A percentile compares a stretch with the other conserved stretches of the same genome.
Evolutionary conservation across 2,329 filamentous ascomycete genomes (phyloP).

Genomic region (Monosporascus sp.): DNA sequence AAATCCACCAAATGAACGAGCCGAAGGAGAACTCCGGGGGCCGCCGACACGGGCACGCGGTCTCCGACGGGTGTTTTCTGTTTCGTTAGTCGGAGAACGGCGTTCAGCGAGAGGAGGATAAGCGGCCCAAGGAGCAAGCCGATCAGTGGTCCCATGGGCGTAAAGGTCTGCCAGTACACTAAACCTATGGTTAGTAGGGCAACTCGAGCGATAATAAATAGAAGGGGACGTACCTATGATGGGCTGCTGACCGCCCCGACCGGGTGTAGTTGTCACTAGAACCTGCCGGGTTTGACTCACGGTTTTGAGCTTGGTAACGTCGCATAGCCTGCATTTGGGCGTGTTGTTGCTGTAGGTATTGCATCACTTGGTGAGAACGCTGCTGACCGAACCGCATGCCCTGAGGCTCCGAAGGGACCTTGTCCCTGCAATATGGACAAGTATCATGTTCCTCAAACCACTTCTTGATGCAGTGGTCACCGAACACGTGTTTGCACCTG

Average conservation of each 20-base stretch:
- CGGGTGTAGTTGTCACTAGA: background rate
- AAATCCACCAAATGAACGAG: constrained; percentile 12
- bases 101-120: constrained; percentile 12
- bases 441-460: constrained; percentile 60
- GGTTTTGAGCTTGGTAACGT: background rate
- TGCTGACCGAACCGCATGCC: constrained; percentile 1
- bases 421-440: constrained; percentile 61
- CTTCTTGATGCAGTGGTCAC: constrained; percentile 59
- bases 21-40: constrained; percentile 19
- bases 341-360: constrained; percentile 22
- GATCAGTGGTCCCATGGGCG: background rate
- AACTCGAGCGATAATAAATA: too few species aligned
- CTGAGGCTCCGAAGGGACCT: constrained; percentile 47
- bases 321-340: constrained; percentile 5
- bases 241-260: background rate
- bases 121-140: background rate
- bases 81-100: constrained; percentile 24
- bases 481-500: constrained; percentile 60
- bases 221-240: background rate
- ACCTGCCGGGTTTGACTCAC: background rate
- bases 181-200: background rate
- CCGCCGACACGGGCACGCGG: constrained; percentile 23
- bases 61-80: constrained; percentile 24
- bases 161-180: background rate
- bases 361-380: constrained; percentile 16